Conservation (phyloP, 148 eudicot species). For the Camellia granthamiana region DNA sequence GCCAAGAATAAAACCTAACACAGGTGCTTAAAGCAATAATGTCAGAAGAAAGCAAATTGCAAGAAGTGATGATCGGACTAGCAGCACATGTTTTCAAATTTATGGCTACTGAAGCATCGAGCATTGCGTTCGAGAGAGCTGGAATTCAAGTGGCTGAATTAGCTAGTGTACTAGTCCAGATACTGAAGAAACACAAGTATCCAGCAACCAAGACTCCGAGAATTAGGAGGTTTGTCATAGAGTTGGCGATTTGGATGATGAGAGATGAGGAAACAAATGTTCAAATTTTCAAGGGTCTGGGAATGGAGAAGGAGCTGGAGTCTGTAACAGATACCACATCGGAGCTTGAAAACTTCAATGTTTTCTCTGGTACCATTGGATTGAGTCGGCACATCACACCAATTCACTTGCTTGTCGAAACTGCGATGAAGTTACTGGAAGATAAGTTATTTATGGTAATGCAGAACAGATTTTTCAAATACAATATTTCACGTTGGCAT, state of each 20-base stretch:
- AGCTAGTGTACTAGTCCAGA: constrained; percentile 49
- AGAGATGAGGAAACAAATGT: constrained; percentile 38
- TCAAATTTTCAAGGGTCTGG: constrained; percentile 43
- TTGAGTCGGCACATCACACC: constrained; percentile 47
- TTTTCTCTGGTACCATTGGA: constrained; percentile 85
- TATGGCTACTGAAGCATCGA: constrained; percentile 51
- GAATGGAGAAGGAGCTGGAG: constrained; percentile 60
- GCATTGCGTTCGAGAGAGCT: constrained; percentile 34
- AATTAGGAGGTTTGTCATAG: constrained; percentile 79
- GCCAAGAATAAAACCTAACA: too few species aligned
- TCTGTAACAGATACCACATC: constrained; percentile 68
- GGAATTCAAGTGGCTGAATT: constrained; percentile 50
- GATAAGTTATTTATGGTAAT: constrained; percentile 8
- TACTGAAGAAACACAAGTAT: constrained; percentile 48
- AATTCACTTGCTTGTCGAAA: constrained; percentile 63
- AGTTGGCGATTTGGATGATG: constrained; percentile 90
- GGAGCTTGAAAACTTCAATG: constrained; percentile 74
- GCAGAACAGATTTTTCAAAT: background rate
- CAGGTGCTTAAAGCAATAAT: constrained; percentile 66
- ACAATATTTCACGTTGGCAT: background rate
- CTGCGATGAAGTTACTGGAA: constrained; percentile 46
- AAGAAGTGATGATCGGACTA: constrained; percentile 90
- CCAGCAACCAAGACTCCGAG: constrained; percentile 63
- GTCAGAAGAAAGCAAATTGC: constrained; percentile 59
- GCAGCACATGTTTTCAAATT: constrained; percentile 67